These are phyloP conservation scores for Camelina laxa DNA, from an alignment of 345 rosid species.

Conservation along the genomic window DNA sequence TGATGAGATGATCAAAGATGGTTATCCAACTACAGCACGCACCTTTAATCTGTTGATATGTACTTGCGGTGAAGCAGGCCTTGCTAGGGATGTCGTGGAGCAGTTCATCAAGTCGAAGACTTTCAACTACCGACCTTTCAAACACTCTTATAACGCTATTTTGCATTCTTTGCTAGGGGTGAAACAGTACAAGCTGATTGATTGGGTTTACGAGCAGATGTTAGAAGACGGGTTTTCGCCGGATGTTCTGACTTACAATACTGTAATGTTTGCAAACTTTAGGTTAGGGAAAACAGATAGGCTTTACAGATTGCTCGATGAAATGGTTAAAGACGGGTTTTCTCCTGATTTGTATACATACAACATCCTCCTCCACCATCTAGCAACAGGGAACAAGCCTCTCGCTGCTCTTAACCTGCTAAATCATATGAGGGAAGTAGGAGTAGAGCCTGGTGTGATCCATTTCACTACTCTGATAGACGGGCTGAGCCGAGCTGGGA, in stretches of 20 bases:
- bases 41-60: constrained; percentile 82
- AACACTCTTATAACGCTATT: constrained; percentile 80
- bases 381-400: constrained; percentile 80
- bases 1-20: constrained; percentile 86
- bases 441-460: constrained; percentile 65
- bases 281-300: constrained; percentile 71
- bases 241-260: constrained; percentile 72
- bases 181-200: constrained; percentile 79
- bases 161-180: constrained; percentile 58
- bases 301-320: constrained; percentile 72
- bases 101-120: constrained; percentile 76
- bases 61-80: constrained; percentile 77
- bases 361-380: constrained; percentile 80
- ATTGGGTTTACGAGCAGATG: constrained; percentile 87
- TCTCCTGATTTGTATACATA: constrained; percentile 83
- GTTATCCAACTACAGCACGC: constrained; percentile 72
- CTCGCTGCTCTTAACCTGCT: constrained; percentile 74
- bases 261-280: constrained; percentile 72
- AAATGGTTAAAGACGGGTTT: constrained; percentile 66
- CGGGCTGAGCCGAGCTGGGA: constrained; percentile 88
- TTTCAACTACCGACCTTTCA: constrained; percentile 79
- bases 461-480: constrained; percentile 89
- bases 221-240: constrained; percentile 62
- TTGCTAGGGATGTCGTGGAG: constrained; percentile 71
- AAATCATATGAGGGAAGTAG: constrained; percentile 79